phyloP scores from a whole-genome alignment of 202 grass and related monocot genomes.

The Bolboschoenoplectus hybrid region DNA sequence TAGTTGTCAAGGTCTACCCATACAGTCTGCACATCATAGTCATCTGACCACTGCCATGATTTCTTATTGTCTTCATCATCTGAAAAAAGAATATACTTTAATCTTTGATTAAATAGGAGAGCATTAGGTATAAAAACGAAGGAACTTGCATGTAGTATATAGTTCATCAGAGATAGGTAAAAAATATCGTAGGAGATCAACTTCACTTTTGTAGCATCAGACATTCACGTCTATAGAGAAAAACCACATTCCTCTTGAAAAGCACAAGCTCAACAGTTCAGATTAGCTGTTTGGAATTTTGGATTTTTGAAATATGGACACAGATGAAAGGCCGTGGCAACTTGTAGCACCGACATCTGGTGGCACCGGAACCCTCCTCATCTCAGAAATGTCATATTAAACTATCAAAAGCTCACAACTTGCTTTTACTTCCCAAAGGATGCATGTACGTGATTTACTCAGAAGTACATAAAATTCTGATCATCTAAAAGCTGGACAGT shows the following conservation, averaged over 20 bases:
- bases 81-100: conserved; percentile 9
- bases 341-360: neutral
- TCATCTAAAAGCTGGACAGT: neutral
- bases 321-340: neutral
- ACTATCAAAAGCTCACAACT: neutral
- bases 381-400: conserved; percentile 3
- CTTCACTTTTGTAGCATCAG: neutral
- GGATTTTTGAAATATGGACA: neutral
- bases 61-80: conserved; percentile 31
- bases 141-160: neutral
- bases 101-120: neutral
- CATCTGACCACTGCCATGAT: conserved; percentile 33
- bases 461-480: neutral
- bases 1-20: conserved; percentile 14
- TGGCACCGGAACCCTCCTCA: neutral
- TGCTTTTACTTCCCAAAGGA: conserved; percentile 8
- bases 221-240: neutral
- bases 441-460: neutral
- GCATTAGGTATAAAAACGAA: neutral
- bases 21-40: conserved; percentile 40
- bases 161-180: neutral
- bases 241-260: neutral
- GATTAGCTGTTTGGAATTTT: neutral
- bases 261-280: neutral
- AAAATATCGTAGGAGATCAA: neutral